Percentiles rank a stretch among this genome's conserved stretches.
These are phyloP conservation scores for Hymenoscyphus occultus DNA, from an alignment of 2,329 filamentous ascomycete species.

Conservation along the genomic window DNA sequence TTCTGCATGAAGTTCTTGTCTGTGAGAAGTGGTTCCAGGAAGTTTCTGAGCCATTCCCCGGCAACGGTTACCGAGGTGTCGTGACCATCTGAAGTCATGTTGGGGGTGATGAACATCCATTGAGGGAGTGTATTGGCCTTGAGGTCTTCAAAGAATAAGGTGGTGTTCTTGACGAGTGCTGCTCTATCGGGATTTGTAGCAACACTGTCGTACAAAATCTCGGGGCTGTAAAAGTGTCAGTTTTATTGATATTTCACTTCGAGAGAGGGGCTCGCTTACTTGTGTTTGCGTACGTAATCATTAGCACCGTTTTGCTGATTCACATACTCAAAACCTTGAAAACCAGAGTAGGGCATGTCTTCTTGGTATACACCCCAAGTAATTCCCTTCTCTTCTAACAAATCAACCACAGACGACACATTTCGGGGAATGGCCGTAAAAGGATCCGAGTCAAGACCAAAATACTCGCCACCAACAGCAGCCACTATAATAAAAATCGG, in stretches of 20 bases:
- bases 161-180: slow-evolving; percentile 71
- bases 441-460: slow-evolving; percentile 45
- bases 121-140: slow-evolving; percentile 63
- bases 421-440: slow-evolving; percentile 58
- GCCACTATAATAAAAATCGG: background rate
- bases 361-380: slow-evolving; percentile 75
- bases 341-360: slow-evolving; percentile 72
- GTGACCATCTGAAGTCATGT: slow-evolving; percentile 75
- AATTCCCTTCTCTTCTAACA: slow-evolving; percentile 63
- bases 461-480: slow-evolving; percentile 15
- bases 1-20: slow-evolving; percentile 71
- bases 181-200: slow-evolving; percentile 58
- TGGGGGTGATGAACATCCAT: slow-evolving; percentile 68
- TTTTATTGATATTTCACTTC: background rate
- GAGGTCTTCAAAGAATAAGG: slow-evolving; percentile 65
- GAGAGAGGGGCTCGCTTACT: slow-evolving; percentile 41
- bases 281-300: slow-evolving; percentile 83
- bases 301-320: slow-evolving; percentile 66
- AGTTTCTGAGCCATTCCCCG: slow-evolving; percentile 63
- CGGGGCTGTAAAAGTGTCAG: slow-evolving; percentile 36
- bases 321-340: slow-evolving; percentile 59
- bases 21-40: slow-evolving; percentile 67
- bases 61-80: slow-evolving; percentile 69
- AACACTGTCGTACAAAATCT: slow-evolving; percentile 64
- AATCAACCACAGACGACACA: slow-evolving; percentile 64